Conservation (phyloP, 2,329 filamentous ascomycete genomes). For the Colletotrichum agaves region DNA sequence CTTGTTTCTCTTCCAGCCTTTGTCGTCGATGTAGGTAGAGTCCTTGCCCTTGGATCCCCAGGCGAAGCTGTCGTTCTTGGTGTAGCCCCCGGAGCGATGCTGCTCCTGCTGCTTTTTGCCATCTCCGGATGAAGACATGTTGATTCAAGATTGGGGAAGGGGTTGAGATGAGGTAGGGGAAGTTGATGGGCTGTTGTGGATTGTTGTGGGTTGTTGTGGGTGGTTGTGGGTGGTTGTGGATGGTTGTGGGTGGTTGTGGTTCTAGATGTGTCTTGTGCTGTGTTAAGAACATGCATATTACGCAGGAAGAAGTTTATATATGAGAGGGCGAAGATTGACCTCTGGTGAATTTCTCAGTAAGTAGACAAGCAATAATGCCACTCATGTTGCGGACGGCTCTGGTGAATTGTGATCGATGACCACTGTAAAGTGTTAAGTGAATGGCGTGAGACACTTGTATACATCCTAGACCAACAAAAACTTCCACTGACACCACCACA, state of each 20-base stretch:
- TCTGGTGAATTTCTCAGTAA: no score
- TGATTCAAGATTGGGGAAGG: background rate
- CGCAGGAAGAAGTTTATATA: no score
- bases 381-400: no score
- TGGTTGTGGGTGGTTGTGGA: no score
- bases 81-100: background rate
- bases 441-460: background rate
- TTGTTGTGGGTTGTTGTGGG: no score
- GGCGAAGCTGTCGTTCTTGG: background rate
- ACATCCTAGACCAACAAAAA: background rate
- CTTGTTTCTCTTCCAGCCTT: slow-evolving; percentile 8
- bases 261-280: no score
- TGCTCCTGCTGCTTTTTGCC: background rate
- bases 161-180: background rate
- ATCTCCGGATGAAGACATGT: background rate
- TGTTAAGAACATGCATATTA: no score
- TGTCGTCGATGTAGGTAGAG: background rate
- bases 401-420: no score
- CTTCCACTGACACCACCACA: background rate
- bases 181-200: background rate
- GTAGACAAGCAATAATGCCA: no score
- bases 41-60: background rate
- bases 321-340: no score
- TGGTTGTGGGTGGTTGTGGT: no score
- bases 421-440: background rate